Evolutionary conservation across 306 rosid species (phyloP), one percentile per base, ranked within the genome.

Genomic region (Parietaria judaica): DNA sequence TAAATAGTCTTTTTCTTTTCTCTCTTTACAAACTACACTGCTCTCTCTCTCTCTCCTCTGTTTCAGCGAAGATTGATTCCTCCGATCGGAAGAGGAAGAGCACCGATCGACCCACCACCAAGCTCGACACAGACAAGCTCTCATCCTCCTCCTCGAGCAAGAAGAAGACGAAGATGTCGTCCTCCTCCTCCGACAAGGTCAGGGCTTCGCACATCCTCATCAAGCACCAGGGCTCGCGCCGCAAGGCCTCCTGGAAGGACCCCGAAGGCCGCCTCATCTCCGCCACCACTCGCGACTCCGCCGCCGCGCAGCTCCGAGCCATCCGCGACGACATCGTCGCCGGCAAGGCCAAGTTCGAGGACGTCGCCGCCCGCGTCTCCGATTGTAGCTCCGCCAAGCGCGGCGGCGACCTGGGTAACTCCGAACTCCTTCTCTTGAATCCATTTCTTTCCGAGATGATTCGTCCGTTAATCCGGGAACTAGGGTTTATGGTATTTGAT

Each of bases 341-440:
- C 3, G 97, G 90, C 39, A 92, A 88, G 80, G 77, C 70, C 15
- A 80, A 68, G 34, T 92, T 92, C 44, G 86, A 84, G 47, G 94
- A 84, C 11, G 34, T 86, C 47, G 96, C 99, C 6, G 54, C 96
- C 71, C 86, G 87, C 16, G 41, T 63, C 79, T 92, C 99, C 41
- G 99, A 92, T 75, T 92, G 99, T 71, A 88, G 87, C 83, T 88
- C 96, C 53, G 95, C 99, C 74, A 92, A 92, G 74, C 95, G 97
- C 12, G 95, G 90, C 47, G 99, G 99, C 34, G 99, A 92, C 81
- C 94, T 92, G 0, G 96, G 99, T 92, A 7, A 65, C 9, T 6
- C 14, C 44, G 14, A 10, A 31, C 34, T 3, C 70, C 8, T 38
- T 37, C 17, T 44, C 36, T 12, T 23, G 31, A 23, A 23, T 23